phyloP scores from a whole-genome alignment of 768 basidiomycete genomes.

The Lactarius hatsudake region DNA sequence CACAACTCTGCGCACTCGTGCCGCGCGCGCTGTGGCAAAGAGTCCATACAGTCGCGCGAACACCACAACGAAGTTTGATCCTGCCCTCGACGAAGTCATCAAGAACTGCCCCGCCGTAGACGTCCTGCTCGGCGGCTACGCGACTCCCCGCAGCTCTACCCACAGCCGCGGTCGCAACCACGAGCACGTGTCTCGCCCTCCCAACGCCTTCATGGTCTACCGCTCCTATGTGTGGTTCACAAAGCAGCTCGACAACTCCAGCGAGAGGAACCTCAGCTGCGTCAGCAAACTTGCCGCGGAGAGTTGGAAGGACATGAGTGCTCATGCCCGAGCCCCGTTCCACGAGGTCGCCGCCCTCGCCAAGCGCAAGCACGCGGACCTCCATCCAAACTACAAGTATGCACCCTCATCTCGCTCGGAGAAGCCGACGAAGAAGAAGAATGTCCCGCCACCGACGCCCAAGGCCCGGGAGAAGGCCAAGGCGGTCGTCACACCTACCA shows the following conservation, averaged over 20 bases:
- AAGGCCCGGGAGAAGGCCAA: constrained; percentile 41
- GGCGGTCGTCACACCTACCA: constrained; percentile 37
- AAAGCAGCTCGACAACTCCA: constrained; percentile 37
- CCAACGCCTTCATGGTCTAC: constrained; percentile 85
- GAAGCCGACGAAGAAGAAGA: constrained; percentile 39
- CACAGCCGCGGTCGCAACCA: constrained; percentile 42
- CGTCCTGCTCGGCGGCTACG: constrained; percentile 28
- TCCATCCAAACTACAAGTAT: constrained; percentile 63
- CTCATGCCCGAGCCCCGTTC: constrained; percentile 48
- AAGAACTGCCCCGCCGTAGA: constrained; percentile 24
- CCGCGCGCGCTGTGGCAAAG: not conserved
- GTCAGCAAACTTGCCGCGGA: constrained; percentile 68
- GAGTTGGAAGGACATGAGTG: constrained; percentile 58
- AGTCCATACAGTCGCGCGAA: constrained; percentile 12
- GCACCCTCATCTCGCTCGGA: constrained; percentile 43
- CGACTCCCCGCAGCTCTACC: constrained; percentile 36
- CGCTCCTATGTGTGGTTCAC: constrained; percentile 64
- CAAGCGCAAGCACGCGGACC: constrained; percentile 45
- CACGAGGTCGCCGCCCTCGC: constrained; percentile 45
- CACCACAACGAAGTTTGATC: not conserved
- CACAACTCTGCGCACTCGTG: not conserved
- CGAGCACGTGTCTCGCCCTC: constrained; percentile 68
- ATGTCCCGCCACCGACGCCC: constrained; percentile 27
- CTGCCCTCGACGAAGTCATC: constrained; percentile 14
- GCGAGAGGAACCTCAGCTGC: constrained; percentile 69